Evolutionary conservation across 106 monocot species (phyloP), one percentile per base, ranked within the genome.

Genomic region (Allium fistulosum): DNA sequence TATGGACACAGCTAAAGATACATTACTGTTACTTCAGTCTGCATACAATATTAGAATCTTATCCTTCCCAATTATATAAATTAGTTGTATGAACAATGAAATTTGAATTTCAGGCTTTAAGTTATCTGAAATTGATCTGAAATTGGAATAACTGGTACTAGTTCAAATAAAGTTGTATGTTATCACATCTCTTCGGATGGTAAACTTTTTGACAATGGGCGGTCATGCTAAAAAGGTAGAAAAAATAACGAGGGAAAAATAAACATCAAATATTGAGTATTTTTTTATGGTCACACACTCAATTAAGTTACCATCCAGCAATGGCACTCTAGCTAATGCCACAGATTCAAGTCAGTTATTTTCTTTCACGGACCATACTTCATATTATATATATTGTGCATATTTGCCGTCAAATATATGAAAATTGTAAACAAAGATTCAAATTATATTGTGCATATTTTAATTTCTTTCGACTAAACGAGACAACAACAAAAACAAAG

Each of bases 181-280:
- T 93, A 92, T 63, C 90, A 90, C 69, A 92, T 99, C 68, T 99
- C 97, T 9, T 87, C 97, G 9, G 97, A 99, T 87, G 97, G 97
- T n/a, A 99, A 99, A 78, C 73, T 99, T 48, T 22, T 81, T 99
- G 68, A 92, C 97, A 26, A 99, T 81, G 46, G 97, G 97, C 53
- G 97, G 97, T 22, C 97, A 93, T 76, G 97, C 92, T 85, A 87
- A 87, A 65, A 87, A 87, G 80, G 87, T 83, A 26, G 66, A 52
- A 15, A 61, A 17, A 28, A 10, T 70, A 15, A 17, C 22, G n/a
- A 0, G 0, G 8, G 28, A 18, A 7, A 22, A 1, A 53, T 16
- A 72, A 27, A 51, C 8, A 6, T 22, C 26, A 8, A 60, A 16
- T 9, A 48, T 4, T 22, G 27, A 10, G 17, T 12, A 6, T 53